Evolutionary conservation across 768 basidiomycete species (phyloP).

Genomic region (Calocera cornea): DNA sequence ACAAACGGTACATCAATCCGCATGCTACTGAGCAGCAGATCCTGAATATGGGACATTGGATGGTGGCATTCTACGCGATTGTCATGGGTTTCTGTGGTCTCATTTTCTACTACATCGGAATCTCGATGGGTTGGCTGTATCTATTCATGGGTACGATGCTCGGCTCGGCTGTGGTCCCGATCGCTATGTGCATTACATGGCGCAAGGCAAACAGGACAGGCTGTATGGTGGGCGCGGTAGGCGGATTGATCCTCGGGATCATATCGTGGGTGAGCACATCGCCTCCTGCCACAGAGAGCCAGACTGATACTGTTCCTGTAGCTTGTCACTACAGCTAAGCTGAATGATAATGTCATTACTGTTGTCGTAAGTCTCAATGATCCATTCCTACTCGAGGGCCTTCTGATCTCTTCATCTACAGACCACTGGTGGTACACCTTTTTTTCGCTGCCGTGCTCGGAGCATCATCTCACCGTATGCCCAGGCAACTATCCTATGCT

Average conservation of each 20-base stretch:
- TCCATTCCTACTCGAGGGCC: neutral
- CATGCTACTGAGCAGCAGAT: slow-evolving; percentile 62
- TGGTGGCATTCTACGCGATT: slow-evolving; percentile 52
- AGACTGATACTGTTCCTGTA: neutral
- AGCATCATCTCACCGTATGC: neutral
- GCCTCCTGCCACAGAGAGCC: neutral
- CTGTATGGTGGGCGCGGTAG: slow-evolving; percentile 58
- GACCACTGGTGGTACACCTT: neutral
- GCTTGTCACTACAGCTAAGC: slow-evolving; percentile 56
- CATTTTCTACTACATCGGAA: slow-evolving; percentile 80
- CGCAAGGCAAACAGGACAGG: slow-evolving; percentile 73
- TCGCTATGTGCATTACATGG: slow-evolving; percentile 79
- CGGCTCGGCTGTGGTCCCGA: slow-evolving; percentile 74
- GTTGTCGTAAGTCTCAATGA: slow-evolving; percentile 30
- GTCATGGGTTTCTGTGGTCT: slow-evolving; percentile 72
- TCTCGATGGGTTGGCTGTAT: slow-evolving; percentile 90
- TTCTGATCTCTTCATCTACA: neutral
- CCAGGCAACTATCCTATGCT: slow-evolving; percentile 42
- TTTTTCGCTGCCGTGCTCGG: neutral
- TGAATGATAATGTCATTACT: slow-evolving; percentile 58
- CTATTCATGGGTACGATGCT: slow-evolving; percentile 64
- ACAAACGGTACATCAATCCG: slow-evolving; percentile 76
- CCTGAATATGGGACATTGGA: slow-evolving; percentile 50
- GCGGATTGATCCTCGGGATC: slow-evolving; percentile 56
- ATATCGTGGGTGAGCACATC: slow-evolving; percentile 50